Evolutionary conservation across 306 rosid genomes (phyloP).

Genomic region (Castanea mollissima): DNA sequence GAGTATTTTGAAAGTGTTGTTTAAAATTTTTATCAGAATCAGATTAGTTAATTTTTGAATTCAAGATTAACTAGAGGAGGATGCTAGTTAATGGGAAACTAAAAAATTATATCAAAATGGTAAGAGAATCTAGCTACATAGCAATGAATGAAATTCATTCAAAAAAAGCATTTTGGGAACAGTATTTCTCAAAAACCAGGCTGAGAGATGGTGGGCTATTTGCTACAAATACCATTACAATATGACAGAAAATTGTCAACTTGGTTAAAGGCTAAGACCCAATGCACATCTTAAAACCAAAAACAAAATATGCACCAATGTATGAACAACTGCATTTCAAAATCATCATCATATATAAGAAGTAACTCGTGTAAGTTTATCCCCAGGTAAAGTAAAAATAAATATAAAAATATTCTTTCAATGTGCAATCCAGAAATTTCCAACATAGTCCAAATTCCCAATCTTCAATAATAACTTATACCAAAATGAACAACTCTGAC

Average conservation of each 20-base stretch:
- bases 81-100: background rate
- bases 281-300: slow-evolving; percentile 1
- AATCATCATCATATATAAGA: background rate
- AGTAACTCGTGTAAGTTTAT: background rate
- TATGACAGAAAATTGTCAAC: background rate
- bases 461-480: background rate
- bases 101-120: background rate
- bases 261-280: background rate
- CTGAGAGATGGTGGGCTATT: slow-evolving; percentile 3
- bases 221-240: background rate
- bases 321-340: background rate
- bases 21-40: background rate
- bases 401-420: background rate
- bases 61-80: background rate
- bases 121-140: background rate
- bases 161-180: slow-evolving; percentile 3
- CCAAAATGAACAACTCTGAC: slow-evolving; percentile 23
- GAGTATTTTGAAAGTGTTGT: background rate
- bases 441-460: background rate
- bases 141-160: slow-evolving; percentile 3
- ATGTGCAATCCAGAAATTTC: background rate
- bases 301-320: background rate
- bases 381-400: background rate
- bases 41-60: background rate
- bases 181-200: background rate